These are phyloP conservation scores for Sugiyamaella japonica DNA, from an alignment of 1,139 yeast species.

Conservation along the genomic window DNA sequence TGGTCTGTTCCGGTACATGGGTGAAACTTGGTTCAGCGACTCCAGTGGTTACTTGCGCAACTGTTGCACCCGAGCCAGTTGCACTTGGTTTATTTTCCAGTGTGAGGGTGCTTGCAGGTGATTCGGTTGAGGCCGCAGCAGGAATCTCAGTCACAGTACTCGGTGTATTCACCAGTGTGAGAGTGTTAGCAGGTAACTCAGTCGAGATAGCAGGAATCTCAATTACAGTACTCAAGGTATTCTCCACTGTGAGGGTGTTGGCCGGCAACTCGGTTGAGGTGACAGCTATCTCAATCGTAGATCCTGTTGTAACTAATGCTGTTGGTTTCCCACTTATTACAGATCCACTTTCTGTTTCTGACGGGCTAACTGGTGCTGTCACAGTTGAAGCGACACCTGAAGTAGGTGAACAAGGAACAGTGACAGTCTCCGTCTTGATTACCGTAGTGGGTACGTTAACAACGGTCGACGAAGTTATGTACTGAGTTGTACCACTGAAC, in stretches of 20 bases:
- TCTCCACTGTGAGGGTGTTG: no score
- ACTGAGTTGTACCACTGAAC: neutral
- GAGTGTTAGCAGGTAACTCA: no score
- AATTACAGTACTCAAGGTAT: no score
- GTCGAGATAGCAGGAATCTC: no score
- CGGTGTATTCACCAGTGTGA: no score
- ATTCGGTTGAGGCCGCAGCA: no score
- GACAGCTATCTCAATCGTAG: neutral
- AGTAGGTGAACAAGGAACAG: constrained; percentile 1
- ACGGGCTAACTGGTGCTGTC: neutral
- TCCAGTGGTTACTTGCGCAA: neutral
- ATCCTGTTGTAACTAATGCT: neutral
- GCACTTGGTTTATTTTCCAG: neutral
- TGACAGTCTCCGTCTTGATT: constrained; percentile 2
- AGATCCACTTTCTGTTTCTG: neutral
- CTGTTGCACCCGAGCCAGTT: neutral
- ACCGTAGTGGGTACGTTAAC: neutral
- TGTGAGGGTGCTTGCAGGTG: no score
- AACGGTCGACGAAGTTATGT: neutral
- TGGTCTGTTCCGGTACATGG: neutral
- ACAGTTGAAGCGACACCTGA: neutral
- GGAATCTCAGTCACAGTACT: no score
- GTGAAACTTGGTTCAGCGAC: neutral
- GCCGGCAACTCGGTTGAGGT: no score
- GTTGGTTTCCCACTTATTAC: neutral